Conservation (phyloP, 768 basidiomycete species). For the Phylloporus sp. region DNA sequence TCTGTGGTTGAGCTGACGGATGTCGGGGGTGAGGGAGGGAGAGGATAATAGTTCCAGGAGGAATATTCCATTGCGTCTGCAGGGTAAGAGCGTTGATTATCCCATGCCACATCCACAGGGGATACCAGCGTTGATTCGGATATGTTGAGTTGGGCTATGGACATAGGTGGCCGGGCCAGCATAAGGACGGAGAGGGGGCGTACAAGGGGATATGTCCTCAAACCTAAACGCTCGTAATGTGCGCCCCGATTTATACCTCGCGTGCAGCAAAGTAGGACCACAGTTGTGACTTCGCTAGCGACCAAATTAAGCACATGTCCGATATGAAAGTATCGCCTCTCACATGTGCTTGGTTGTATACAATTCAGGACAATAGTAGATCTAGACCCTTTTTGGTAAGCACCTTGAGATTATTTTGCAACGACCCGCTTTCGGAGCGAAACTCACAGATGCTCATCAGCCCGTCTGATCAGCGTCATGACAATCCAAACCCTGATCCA, state of each 20-base stretch:
- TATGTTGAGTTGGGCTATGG: constrained; percentile 57
- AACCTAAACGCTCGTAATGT: constrained; percentile 17
- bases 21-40: constrained; percentile 45
- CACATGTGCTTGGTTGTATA: constrained; percentile 31
- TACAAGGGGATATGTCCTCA: constrained; percentile 17
- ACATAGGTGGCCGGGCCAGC: constrained; percentile 11
- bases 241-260: constrained; percentile 30
- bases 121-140: constrained; percentile 54
- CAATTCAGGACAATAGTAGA: constrained; percentile 23
- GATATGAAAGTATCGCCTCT: constrained; percentile 30
- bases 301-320: constrained; percentile 32
- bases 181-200: constrained; percentile 10
- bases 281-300: constrained; percentile 23
- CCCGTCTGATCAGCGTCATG: constrained; percentile 15
- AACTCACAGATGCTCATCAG: constrained; percentile 12
- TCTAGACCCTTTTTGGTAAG: constrained; percentile 26
- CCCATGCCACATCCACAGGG: constrained; percentile 44
- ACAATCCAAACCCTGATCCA: constrained; percentile 18
- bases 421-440: constrained; percentile 16
- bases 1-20: constrained; percentile 41
- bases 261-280: constrained; percentile 26
- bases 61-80: constrained; percentile 34
- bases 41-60: constrained; percentile 45
- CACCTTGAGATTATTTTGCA: constrained; percentile 15
- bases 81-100: constrained; percentile 38